phyloP scores from a whole-genome alignment of 176 grass and related monocot species.

The Eleusine coracana region DNA sequence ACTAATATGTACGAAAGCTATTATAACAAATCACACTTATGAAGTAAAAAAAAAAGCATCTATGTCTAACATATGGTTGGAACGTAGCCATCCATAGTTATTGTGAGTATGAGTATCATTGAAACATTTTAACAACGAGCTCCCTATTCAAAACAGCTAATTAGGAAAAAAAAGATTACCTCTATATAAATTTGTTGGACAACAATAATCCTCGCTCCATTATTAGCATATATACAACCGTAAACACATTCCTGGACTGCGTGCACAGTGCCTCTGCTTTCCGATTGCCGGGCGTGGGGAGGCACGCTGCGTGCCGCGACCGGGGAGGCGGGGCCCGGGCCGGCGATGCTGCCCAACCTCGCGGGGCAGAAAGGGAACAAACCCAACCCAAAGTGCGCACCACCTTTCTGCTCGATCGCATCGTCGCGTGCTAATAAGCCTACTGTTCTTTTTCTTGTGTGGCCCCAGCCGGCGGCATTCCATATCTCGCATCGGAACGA shows the following conservation, averaged over 20 bases:
- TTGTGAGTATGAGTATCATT: too few relatives aligned
- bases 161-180: too few relatives aligned
- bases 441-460: not conserved
- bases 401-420: not conserved
- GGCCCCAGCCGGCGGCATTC: not conserved
- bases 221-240: too few relatives aligned
- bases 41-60: too few relatives aligned
- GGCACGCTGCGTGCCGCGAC: constrained; percentile 38
- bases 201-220: too few relatives aligned
- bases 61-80: too few relatives aligned
- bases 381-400: not conserved
- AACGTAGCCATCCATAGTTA: too few relatives aligned
- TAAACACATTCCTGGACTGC: not conserved
- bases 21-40: too few relatives aligned
- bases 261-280: not conserved
- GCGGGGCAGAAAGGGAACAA: constrained; percentile 23
- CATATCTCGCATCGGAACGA: not conserved
- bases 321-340: not conserved
- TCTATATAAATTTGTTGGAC: too few relatives aligned
- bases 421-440: not conserved
- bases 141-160: too few relatives aligned
- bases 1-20: too few relatives aligned
- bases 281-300: constrained; percentile 18
- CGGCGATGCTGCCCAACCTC: constrained; percentile 2
- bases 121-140: too few relatives aligned